Base-by-base conservation (phyloP, 805 yeast genomes). In the Aciculoconidium aculeatum region DNA sequence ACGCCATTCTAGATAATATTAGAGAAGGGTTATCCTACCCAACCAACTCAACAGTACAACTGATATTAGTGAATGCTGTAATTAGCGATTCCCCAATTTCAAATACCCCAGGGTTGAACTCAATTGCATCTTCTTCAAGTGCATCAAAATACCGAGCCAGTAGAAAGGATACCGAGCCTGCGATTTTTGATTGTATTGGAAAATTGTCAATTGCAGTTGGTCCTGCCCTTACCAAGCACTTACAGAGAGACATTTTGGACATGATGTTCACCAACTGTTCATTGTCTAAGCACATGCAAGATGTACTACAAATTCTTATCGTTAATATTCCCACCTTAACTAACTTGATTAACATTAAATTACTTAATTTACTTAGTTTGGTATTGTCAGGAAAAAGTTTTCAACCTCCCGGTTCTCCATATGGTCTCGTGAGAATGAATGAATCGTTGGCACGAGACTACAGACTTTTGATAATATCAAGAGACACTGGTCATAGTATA, bases 181-280 rank as follows among this genome's bases (percentile, higher is more conserved):
- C 95, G 1, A 74, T 90, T 12, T 90, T 88, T 46, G 84, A 82
- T 43, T 92, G 97, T 51, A 69, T 90, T 24, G 85, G 94, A 0
- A 82, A 85, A 55, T 59, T 92, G 20, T 88, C 96, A 0, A 70
- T 71, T 15, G 90, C 97, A 0, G 85, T 90, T 10, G 96, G 96
- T 0, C 94, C 95, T 8, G 94, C 95, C 0, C 63, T 90, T 32
- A 84, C 96, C 0, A 92, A 90, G 48, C 87, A 85, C 50, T 60
- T 92, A 32, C 88, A 86, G 40, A 72, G 80, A 37, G 94, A 85
- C 45, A 69, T 90, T 13, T 58, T 90, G 29, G 88, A 81, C 41
- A 67, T 83, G 56, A 72, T 90, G 58, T 68, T 90, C 43, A 56
- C 61, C 19, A 72, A 79, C 27, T 86, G 95, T 37, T 83, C 95